Conservation (phyloP, 2,329 filamentous ascomycete genomes). For the Furcasterigmium sp. region DNA sequence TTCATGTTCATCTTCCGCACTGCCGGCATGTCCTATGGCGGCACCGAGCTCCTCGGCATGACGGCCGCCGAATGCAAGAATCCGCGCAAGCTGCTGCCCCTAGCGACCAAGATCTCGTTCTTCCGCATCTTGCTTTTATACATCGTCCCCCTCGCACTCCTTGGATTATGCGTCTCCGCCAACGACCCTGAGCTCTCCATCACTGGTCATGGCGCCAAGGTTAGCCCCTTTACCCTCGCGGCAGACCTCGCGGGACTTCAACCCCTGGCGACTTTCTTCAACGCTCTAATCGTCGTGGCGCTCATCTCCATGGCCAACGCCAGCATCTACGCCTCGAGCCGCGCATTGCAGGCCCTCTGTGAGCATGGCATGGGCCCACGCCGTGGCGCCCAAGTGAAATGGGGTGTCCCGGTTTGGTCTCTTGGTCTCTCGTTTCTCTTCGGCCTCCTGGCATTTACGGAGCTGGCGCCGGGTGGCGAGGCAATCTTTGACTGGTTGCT, state of each 20-base stretch:
- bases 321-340: conserved; percentile 34
- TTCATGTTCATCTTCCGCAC: conserved; percentile 38
- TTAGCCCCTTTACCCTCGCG: conserved; percentile 21
- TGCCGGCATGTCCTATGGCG: conserved; percentile 38
- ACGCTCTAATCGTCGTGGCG: conserved; percentile 28
- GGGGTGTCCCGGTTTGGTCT: conserved; percentile 38
- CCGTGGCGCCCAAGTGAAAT: conserved; percentile 16
- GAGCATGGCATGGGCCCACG: conserved; percentile 26
- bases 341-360: conserved; percentile 29
- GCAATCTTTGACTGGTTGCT: conserved; percentile 40
- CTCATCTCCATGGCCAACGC: conserved; percentile 31
- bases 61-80: conserved; percentile 35
- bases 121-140: conserved; percentile 54
- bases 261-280: conserved; percentile 22
- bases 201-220: conserved; percentile 13
- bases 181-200: conserved; percentile 34
- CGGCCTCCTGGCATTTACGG: conserved; percentile 38
- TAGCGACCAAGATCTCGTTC: conserved; percentile 75
- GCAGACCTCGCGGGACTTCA: conserved; percentile 19
- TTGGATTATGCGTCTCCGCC: conserved; percentile 43
- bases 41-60: conserved; percentile 39
- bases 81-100: conserved; percentile 62
- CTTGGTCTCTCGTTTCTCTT: conserved; percentile 31
- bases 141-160: conserved; percentile 43
- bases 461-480: conserved; percentile 25